Evolutionary conservation across 352 stramenopile genomes (phyloP), one percentile per base, ranked within the genome.

Genomic region (Phytophthora palmivora): DNA sequence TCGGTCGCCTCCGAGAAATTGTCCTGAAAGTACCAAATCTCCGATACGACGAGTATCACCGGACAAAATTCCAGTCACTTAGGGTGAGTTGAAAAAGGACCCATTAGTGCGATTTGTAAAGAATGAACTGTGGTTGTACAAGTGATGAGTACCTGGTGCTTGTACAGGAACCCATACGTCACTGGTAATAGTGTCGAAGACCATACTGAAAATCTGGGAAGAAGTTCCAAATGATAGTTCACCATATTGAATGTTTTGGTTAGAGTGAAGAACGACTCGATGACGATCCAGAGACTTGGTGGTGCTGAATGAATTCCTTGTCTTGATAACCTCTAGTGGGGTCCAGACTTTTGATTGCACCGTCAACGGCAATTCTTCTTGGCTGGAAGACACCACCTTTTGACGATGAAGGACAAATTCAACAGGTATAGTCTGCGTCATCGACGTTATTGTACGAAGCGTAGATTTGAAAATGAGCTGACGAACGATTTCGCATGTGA

Each of bases 121-220:
- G 21, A 87, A 97, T 28, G 72, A 72, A 26, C 58, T 48, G 66
- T 95, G 82, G 63, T 97, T 76, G 70, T 97, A 98, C 33, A 88
- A 24, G 48, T 75, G 54, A 55, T 84, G 72, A 37, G 33, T n/a
- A 15, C 66, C 69, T 51, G 78, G 79, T 16, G 67, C 62, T 41
- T 33, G 47, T 45, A 72, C 84, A 32, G 88, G 91, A 4, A 98
- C 89, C 95, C 96, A 99, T 6, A 99, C 58, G 74, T 98, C 97
- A 62, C 76, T 94, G 19, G 76, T 91, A n/a, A 93, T 91, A 6
- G 94, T 98, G 72, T 98, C 94, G 58, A 98, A 98, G 37, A 98
- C 91, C 19, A 98, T 93, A 15, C 78, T 73, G 63, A 98, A 96
- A 6, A 56, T 84, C 68, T 98, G 93, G 0, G 73, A 69, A 48